These are phyloP conservation scores for Talaromyces thailandensis DNA, from an alignment of 495 filamentous ascomycete genomes.

Conservation along the genomic window DNA sequence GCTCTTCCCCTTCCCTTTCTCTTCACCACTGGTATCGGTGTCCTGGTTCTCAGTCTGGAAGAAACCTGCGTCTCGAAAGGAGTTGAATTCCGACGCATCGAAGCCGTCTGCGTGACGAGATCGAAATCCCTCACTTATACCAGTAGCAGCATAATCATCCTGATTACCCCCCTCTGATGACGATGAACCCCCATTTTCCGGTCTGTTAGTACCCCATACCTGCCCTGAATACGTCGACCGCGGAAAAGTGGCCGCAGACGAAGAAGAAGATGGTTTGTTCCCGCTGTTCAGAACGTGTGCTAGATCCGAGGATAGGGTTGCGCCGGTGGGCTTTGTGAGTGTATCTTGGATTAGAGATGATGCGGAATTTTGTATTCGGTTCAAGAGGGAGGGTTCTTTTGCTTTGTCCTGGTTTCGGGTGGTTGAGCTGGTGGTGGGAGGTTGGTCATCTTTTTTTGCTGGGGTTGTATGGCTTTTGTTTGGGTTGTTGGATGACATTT, in stretches of 20 bases:
- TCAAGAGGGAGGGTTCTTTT: constrained; percentile 10
- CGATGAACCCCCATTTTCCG: neutral
- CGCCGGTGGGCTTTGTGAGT: constrained; percentile 13
- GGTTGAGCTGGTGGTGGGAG: constrained; percentile 1
- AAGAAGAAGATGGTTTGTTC: constrained; percentile 16
- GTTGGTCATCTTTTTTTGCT: neutral
- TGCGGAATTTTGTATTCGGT: constrained; percentile 32
- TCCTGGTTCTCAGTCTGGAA: neutral
- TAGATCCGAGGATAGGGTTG: constrained; percentile 11
- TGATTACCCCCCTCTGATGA: neutral
- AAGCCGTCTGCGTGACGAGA: neutral
- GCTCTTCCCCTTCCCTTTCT: constrained; percentile 22
- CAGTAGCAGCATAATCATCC: neutral
- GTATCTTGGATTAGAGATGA: constrained; percentile 24
- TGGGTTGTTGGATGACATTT: neutral
- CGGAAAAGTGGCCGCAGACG: constrained; percentile 11
- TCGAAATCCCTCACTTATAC: neutral
- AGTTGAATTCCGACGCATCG: neutral
- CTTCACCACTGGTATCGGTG: neutral
- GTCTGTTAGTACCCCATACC: neutral
- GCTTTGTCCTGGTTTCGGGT: neutral
- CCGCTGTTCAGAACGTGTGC: constrained; percentile 19
- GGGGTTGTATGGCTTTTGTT: neutral
- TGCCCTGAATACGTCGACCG: neutral
- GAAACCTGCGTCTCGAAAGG: neutral